Conservation (phyloP, 2,329 filamentous ascomycete genomes). For the Eutypa lata region DNA sequence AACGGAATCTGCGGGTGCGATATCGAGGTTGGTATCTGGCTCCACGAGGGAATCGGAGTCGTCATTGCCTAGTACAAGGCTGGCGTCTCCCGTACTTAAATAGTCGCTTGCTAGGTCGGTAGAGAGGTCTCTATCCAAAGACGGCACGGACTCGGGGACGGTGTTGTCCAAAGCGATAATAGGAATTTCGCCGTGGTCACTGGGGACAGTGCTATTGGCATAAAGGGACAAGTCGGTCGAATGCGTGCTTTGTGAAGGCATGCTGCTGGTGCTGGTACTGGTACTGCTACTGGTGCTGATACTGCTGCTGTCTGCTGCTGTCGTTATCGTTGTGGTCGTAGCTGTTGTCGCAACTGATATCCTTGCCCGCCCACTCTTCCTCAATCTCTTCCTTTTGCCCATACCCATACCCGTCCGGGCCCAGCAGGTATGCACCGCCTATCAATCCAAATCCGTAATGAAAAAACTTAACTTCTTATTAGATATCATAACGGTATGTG, state of each 20-base stretch:
- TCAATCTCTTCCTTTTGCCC: background rate
- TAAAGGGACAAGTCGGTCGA: background rate
- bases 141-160: conserved; percentile 16
- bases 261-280: background rate
- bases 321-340: background rate
- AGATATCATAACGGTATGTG: too few species aligned
- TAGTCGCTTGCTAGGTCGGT: conserved; percentile 28
- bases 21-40: conserved; percentile 17
- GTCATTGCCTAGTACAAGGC: conserved; percentile 9
- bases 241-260: background rate
- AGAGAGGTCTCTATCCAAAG: conserved; percentile 24
- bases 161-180: conserved; percentile 17
- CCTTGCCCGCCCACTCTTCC: background rate
- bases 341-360: background rate
- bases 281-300: too few species aligned
- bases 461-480: too few species aligned
- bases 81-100: conserved; percentile 23
- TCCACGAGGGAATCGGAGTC: conserved; percentile 13
- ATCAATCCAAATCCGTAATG: too few species aligned
- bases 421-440: background rate
- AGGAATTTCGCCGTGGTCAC: conserved; percentile 8
- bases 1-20: conserved; percentile 33
- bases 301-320: too few species aligned
- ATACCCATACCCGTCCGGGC: background rate
- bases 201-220: conserved; percentile 13